Base-by-base conservation (phyloP, 2,329 filamentous ascomycete species). In the Exophiala sp. region DNA sequence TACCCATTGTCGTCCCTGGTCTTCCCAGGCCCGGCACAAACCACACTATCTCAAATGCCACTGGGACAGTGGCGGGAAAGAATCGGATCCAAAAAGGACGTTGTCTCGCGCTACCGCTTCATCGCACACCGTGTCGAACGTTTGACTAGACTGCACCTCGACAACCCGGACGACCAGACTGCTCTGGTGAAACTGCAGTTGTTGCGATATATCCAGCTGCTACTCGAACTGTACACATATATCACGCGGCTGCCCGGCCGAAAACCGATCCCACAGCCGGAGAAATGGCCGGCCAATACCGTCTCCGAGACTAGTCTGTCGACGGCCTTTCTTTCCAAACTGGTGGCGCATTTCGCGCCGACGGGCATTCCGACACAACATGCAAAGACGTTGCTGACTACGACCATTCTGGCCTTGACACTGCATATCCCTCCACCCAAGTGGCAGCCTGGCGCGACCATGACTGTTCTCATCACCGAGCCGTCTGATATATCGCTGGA, bases 401-500 rank as follows among this genome's bases (percentile, higher is more conserved):
- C 70, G 23, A 71, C 70, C 29, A 70, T 73, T 58, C 72, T 71
- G 53, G 71, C 71, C 0, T 55, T 74, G 18, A 67, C 69, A 6
- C 62, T 74, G 45, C 71, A 73, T 57, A 69, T 73, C 52, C 71
- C 70, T 0, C 71, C 67, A 23, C 67, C 70, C 0, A 63, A 64
- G 24, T 64, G 62, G 41, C 66, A 68, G 2, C 59, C 66, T 11
- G 68, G 65, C 37, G 63, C 64, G 5, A 69, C 66, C 4, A 66
- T 66, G 32, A 66, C 69, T 48, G 44, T 51, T 21, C 47, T 58
- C 10, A 42, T 70, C 5, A 71, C 70, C 1, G 70, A 73, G 41
- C 70, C 69, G 8, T 63, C 68, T 1, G 70, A 73, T 57, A 66
- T 73, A 40, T 66, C 68, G 43, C 68, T 73, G 45, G 71, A 73